Conservation (phyloP, 768 basidiomycete genomes). For the Mycena vitilis region DNA sequence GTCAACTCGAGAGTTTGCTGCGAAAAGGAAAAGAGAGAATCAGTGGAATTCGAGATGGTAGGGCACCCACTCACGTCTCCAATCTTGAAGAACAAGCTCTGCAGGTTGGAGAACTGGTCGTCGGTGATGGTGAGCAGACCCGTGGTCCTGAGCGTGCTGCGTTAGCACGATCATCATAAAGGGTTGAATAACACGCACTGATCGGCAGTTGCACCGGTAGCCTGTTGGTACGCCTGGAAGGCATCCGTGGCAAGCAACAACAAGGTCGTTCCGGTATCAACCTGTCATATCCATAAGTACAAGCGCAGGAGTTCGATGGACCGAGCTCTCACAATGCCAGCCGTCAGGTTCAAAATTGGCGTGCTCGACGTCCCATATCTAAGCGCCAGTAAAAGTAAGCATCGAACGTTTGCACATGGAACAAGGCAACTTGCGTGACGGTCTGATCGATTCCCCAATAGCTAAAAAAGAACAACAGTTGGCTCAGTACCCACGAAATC, state of each 20-base stretch:
- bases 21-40: neutral
- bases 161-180: neutral
- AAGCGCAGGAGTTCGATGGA: neutral
- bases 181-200: conserved; percentile 39
- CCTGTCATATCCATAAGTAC: conserved; percentile 9
- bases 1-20: conserved; percentile 67
- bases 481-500: neutral
- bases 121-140: conserved; percentile 67
- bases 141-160: conserved; percentile 45
- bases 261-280: conserved; percentile 67
- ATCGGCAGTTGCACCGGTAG: conserved; percentile 66
- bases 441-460: conserved; percentile 63
- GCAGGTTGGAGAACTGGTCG: conserved; percentile 58
- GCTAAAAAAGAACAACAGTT: neutral
- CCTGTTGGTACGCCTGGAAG: conserved; percentile 67
- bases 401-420: neutral
- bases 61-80: conserved; percentile 47
- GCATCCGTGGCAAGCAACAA: conserved; percentile 69
- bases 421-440: conserved; percentile 44
- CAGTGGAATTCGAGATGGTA: neutral
- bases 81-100: conserved; percentile 66
- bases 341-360: conserved; percentile 49
- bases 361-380: conserved; percentile 38
- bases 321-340: conserved; percentile 51
- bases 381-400: neutral